phyloP scores from a whole-genome alignment of 1,139 yeast genomes.

The Kodamaea ohmeri region DNA sequence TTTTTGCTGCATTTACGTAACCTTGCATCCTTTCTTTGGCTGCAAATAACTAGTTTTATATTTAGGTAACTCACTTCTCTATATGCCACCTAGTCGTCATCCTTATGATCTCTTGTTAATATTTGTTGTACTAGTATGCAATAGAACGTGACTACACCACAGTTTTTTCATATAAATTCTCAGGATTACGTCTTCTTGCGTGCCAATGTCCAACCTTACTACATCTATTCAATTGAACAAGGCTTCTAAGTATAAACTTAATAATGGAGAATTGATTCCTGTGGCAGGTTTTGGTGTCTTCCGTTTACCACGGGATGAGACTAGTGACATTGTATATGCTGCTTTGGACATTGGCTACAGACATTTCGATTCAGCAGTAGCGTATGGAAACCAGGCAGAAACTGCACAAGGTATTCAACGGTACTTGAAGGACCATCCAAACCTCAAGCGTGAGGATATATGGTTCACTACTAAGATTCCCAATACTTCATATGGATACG shows the following conservation, averaged over 20 bases:
- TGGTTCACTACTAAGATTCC: constrained; percentile 35
- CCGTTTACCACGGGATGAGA: constrained; percentile 23
- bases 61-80: too few relatives aligned
- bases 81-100: too few relatives aligned
- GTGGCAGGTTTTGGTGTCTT: constrained; percentile 42
- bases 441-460: constrained; percentile 29
- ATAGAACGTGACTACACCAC: too few relatives aligned
- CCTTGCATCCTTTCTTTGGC: too few relatives aligned
- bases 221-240: constrained; percentile 32
- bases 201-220: constrained; percentile 24
- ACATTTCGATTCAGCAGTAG: constrained; percentile 60
- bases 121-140: too few relatives aligned
- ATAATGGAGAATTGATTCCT: constrained; percentile 39
- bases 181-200: too few relatives aligned
- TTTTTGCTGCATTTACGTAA: too few relatives aligned
- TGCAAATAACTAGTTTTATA: too few relatives aligned
- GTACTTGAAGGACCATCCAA: constrained; percentile 43
- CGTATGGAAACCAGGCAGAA: constrained; percentile 22
- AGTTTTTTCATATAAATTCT: too few relatives aligned
- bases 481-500: constrained; percentile 23
- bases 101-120: too few relatives aligned
- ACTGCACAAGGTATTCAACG: constrained; percentile 34
- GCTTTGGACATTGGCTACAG: constrained; percentile 65
- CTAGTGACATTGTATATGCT: constrained; percentile 30
- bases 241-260: constrained; percentile 30